Evolutionary conservation across 345 rosid genomes (phyloP).

Genomic region (Atalantia buxifolia): DNA sequence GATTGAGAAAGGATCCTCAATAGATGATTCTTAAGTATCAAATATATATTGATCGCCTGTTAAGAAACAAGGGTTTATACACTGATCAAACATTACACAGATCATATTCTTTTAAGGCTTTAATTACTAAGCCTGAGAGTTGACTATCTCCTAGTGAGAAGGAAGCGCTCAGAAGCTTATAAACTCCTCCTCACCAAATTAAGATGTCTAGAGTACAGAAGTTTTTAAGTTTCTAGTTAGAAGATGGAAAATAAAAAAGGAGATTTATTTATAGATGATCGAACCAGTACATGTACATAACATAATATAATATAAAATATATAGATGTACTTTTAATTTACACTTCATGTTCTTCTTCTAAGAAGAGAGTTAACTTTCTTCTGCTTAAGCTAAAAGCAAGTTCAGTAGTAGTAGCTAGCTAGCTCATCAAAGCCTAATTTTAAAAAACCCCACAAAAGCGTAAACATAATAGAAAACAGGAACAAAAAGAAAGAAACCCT

Average conservation of each 20-base stretch:
- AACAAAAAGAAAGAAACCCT: neutral
- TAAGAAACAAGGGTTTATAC: too few relatives aligned
- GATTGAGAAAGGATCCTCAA: too few relatives aligned
- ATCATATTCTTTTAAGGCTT: too few relatives aligned
- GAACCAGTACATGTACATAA: neutral
- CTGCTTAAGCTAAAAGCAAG: slow-evolving; percentile 1
- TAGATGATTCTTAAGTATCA: too few relatives aligned
- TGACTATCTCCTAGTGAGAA: neutral
- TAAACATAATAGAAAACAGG: too few relatives aligned
- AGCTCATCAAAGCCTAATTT: neutral
- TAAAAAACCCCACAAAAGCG: neutral
- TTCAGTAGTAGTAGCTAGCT: neutral
- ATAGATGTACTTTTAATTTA: neutral
- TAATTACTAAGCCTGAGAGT: neutral
- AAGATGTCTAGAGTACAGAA: neutral
- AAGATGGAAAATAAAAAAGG: neutral
- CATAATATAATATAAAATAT: neutral
- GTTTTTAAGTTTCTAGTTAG: neutral
- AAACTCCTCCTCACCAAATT: neutral
- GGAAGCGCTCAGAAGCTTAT: too few relatives aligned
- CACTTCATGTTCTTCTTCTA: neutral
- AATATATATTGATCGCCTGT: too few relatives aligned
- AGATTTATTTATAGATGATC: neutral
- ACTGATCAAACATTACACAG: too few relatives aligned
- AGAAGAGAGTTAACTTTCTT: neutral